Base-by-base conservation (phyloP, 257 asterid species). In the Cynanchum wilfordii region DNA sequence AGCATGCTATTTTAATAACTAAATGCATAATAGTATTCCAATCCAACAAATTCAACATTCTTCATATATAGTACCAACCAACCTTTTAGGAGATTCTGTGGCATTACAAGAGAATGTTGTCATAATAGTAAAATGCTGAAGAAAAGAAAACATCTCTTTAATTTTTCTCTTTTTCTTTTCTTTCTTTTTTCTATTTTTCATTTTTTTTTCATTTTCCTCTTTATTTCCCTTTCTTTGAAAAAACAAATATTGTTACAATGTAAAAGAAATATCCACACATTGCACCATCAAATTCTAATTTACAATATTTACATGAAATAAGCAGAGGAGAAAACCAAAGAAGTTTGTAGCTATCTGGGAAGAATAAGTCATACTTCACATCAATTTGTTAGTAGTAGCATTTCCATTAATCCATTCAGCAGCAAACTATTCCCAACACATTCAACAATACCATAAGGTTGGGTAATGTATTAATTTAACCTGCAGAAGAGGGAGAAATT, bases 291-390 rank as follows among this genome's bases (percentile, higher is more conserved):
- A 42, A 78, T 78, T 74, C 74, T 50, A 76, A 77, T 81, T 76
- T 84, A 84, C 87, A 83, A 60, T 57, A 84, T 76, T 57, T 81
- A 81, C 79, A 83, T 60, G 70, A 69, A 38, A 66, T 78, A 30
- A 33, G 70, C 75, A 68, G 65, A 57, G 71, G 52, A 70, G 72
- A 71, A 65, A 68, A 74, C 80, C 79, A 78, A 66, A 82, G 77
- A 55, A 38, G 47, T 73, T 54, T 45, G 52, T 29, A 52, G 78
- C 76, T 25, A 29, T 40, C 59, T 13, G 45, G 73, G 60, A 30
- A 75, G 76, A 69, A 65, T 56, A 42, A 25, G 71, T 75, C 79
- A 76, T 69, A 16, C 42, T 68, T 73, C 70, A 73, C 82, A 80
- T 67, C 76, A 71, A 71, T 69, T 36, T 58, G 84, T 82, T 79